phyloP scores from a whole-genome alignment of 495 filamentous ascomycete genomes.

The Corynascus novoguineensis region DNA sequence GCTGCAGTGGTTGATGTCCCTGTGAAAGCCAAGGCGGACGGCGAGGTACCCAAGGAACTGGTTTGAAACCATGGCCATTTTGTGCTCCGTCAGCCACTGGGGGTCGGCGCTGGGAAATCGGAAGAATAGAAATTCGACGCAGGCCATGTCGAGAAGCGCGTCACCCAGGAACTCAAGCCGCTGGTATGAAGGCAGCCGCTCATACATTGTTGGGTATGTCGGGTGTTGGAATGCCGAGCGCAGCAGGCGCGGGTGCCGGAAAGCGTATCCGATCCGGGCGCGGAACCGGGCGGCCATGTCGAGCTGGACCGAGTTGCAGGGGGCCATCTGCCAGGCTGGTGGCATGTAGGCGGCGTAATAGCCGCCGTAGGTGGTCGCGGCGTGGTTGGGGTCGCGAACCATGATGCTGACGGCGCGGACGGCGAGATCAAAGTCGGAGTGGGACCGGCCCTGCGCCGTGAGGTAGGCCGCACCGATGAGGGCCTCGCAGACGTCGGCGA shows the following conservation, averaged over 20 bases:
- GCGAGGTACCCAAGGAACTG: conserved; percentile 83
- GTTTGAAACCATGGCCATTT: conserved; percentile 99
- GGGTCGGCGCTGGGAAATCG: conserved; percentile 75
- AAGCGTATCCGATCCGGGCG: conserved; percentile 67
- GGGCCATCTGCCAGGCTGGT: conserved; percentile 63
- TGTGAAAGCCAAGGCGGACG: conserved; percentile 70
- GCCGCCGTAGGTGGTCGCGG: conserved; percentile 59
- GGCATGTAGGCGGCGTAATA: conserved; percentile 66
- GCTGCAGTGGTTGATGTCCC: conserved; percentile 61
- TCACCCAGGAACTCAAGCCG: conserved; percentile 93
- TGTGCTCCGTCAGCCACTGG: conserved; percentile 98
- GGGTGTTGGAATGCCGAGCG: conserved; percentile 86
- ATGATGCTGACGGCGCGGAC: conserved; percentile 76
- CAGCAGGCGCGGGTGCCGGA: conserved; percentile 69
- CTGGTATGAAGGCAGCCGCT: conserved; percentile 82
- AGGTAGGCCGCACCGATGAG: conserved; percentile 86
- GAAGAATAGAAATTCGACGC: conserved; percentile 73
- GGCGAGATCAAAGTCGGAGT: conserved; percentile 65
- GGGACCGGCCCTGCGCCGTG: conserved; percentile 38
- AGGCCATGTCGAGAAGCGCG: conserved; percentile 81
- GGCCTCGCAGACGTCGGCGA: conserved; percentile 97
- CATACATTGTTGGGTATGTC: conserved; percentile 63
- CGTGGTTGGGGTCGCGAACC: conserved; percentile 63
- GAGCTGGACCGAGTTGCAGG: conserved; percentile 54
- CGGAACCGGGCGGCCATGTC: conserved; percentile 64